These are phyloP conservation scores for Botrytis paeoniae DNA, from an alignment of 2,329 filamentous ascomycete genomes.

Conservation along the genomic window DNA sequence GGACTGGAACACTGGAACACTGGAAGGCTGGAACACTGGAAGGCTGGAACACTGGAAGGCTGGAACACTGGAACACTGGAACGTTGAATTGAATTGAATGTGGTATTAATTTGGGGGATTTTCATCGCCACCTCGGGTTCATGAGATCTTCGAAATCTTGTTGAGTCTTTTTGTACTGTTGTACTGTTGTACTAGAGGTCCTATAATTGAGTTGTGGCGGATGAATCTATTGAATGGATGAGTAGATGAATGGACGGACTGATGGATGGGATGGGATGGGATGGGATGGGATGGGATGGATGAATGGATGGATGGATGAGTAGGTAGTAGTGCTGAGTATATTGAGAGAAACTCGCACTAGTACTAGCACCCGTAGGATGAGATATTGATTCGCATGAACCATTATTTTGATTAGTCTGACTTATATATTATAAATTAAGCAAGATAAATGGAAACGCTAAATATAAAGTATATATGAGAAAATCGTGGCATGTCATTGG, in stretches of 20 bases:
- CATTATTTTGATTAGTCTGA: neutral
- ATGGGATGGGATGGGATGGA: no score
- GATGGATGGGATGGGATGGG: no score
- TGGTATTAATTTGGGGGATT: neutral
- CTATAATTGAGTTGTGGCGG: neutral
- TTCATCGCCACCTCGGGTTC: neutral
- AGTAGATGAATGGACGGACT: neutral
- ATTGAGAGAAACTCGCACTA: neutral
- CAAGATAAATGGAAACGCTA: neutral
- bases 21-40: no score
- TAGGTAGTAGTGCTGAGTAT: neutral
- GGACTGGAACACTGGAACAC: no score
- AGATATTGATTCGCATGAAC: constrained; percentile 7
- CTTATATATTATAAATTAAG: neutral
- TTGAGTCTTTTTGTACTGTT: neutral
- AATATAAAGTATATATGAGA: neutral
- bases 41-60: no score
- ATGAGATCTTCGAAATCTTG: neutral
- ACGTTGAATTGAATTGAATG: neutral
- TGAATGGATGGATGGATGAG: neutral
- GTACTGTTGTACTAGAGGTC: neutral
- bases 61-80: no score
- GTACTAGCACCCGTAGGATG: neutral
- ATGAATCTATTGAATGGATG: constrained; percentile 5
- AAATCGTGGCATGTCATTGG: neutral